Conservation (phyloP, 2,329 filamentous ascomycete genomes). For the Sphaerulina vaccinii region DNA sequence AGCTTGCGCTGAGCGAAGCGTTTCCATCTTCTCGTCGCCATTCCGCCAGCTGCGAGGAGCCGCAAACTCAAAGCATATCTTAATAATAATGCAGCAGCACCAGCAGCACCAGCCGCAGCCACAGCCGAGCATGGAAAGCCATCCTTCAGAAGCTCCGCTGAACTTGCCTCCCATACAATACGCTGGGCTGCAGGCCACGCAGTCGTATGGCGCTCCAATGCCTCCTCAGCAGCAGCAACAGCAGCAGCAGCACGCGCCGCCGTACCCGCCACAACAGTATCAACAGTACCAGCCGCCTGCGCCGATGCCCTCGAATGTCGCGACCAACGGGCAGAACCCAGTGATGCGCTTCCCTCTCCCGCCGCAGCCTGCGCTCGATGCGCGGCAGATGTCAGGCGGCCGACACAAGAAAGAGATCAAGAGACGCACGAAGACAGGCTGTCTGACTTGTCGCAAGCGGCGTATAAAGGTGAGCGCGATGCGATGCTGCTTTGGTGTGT, state of each 20-base stretch:
- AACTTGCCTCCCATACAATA: conserved; percentile 30
- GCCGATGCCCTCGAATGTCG: conserved; percentile 14
- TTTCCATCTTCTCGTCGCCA: background rate
- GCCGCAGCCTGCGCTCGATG: conserved; percentile 42
- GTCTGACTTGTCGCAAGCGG: conserved; percentile 57
- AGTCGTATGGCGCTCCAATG: conserved; percentile 19
- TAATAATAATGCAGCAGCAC: background rate
- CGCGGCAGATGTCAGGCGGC: conserved; percentile 57
- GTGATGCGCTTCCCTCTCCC: conserved; percentile 55
- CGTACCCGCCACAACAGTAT: background rate
- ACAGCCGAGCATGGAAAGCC: conserved; percentile 15
- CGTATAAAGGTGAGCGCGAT: conserved; percentile 66
- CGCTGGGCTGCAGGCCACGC: background rate
- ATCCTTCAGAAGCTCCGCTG: conserved; percentile 15
- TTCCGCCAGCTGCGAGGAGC: background rate
- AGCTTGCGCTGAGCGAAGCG: background rate
- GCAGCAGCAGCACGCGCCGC: conserved; percentile 2
- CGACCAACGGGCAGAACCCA: conserved; percentile 25
- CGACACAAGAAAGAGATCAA: conserved; percentile 74
- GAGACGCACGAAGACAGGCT: conserved; percentile 60
- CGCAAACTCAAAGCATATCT: background rate
- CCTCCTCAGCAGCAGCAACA: conserved; percentile 12
- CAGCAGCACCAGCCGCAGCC: conserved; percentile 14
- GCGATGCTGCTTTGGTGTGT: background rate
- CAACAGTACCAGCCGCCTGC: conserved; percentile 10